These are phyloP conservation scores for Neurospora crassa DNA, from an alignment of 2,329 filamentous ascomycete genomes.

Conservation along the genomic window DNA sequence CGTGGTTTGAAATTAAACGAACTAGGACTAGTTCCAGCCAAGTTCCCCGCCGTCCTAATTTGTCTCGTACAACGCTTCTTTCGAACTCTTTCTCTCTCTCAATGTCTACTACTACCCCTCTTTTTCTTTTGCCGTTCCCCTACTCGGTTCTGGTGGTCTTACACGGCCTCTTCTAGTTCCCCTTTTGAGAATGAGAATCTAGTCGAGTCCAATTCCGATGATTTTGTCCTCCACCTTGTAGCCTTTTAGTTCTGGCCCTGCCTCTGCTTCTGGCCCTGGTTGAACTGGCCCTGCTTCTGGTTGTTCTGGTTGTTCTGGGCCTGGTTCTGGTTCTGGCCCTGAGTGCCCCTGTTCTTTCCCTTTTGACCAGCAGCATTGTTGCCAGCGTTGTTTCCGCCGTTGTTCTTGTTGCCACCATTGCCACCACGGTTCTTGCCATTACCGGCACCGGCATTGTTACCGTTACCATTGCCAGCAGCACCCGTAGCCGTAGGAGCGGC, in stretches of 20 bases:
- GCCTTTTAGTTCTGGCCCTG: too few relatives aligned
- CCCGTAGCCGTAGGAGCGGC: neutral
- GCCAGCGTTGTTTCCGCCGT: neutral
- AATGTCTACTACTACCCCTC: neutral
- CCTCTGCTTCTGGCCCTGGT: neutral
- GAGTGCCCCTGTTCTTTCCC: neutral
- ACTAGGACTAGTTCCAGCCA: neutral
- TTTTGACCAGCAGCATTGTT: neutral
- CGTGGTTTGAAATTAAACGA: neutral
- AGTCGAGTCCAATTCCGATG: neutral
- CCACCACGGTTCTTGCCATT: neutral
- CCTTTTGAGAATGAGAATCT: neutral
- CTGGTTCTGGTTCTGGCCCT: neutral
- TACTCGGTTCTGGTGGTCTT: neutral
- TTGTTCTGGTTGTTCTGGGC: neutral
- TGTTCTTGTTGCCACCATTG: too few relatives aligned
- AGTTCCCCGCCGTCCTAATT: neutral
- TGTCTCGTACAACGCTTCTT: neutral
- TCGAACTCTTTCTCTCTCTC: neutral
- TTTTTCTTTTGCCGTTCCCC: neutral
- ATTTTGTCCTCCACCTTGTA: neutral
- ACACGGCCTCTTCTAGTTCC: neutral
- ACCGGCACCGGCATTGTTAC: neutral
- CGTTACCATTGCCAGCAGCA: neutral
- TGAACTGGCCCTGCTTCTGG: neutral